Evolutionary conservation across 148 eudicot genomes (phyloP), one percentile per base, ranked within the genome.

Genomic region (Rhododendron molle): DNA sequence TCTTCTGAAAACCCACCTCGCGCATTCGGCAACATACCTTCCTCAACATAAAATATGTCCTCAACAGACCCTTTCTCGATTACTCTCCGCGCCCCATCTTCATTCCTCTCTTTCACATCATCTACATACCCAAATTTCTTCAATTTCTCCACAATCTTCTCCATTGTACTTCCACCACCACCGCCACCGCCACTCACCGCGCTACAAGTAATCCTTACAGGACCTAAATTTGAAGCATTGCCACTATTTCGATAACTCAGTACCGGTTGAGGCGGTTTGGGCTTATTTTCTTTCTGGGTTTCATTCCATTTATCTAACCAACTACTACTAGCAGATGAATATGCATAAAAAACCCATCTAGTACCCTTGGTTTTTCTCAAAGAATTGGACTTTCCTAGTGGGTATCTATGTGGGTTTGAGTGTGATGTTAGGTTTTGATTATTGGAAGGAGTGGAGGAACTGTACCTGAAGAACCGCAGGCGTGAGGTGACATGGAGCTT

Each of bases 1-100:
- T 89, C 91, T 77, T 83, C 81, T 14, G 97, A 93, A 88, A 96
- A 94, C 81, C 98, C 98, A 74, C 98, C 99, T 87, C 89, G 87
- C 14, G 92, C 44, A 86, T 96, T 92, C 3, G 98, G 98, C 88
- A 96, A 85, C 89, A 91, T 88, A 62, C 98, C 99, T 79, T 96
- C 99, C 84, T 97, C 98, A 46, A 91, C 95, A 90, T 92, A 92
- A 81, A 97, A 95, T 89, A 97, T 93, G 84, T 94, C 98, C 92
- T 97, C 99, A 78, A 97, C 89, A 3, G 98, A 97, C 85, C 98
- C 98, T 80, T 95, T 97, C 67, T 95, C 95, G 50, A 93, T 90
- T 21, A 47, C 89, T 79, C 91, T 92, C 44, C 28, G 14, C 2
- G 30, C 11, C 50, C 9, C 76, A 18, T 87, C 87, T 81, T 86